Conservation (phyloP, 2,329 filamentous ascomycete species). For the Pseudogymnoascus sp. region DNA sequence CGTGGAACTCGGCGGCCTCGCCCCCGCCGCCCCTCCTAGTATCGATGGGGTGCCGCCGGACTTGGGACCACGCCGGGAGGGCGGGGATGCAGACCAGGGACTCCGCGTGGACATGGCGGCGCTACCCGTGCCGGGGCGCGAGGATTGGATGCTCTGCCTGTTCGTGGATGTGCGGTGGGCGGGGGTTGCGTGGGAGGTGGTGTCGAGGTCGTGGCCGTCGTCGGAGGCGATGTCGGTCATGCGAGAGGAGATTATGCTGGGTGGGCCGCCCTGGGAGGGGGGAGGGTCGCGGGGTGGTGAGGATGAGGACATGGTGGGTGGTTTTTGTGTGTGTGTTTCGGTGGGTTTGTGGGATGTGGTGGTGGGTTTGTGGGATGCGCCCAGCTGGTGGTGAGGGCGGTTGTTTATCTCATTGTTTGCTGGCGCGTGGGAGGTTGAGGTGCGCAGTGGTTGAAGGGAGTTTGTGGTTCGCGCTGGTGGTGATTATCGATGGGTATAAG, state of each 20-base stretch:
- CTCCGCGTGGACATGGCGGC: conserved; percentile 44
- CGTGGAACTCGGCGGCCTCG: conserved; percentile 58
- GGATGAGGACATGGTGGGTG: neutral
- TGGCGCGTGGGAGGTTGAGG: neutral
- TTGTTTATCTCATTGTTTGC: neutral
- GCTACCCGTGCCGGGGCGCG: conserved; percentile 49
- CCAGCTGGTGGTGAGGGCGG: neutral
- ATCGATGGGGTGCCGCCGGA: neutral
- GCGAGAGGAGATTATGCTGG: conserved; percentile 48
- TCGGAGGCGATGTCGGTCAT: conserved; percentile 51
- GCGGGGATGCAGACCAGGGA: conserved; percentile 49
- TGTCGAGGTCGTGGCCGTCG: conserved; percentile 38
- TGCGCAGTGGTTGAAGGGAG: neutral
- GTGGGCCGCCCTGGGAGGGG: conserved; percentile 31
- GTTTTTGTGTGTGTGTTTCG: neutral
- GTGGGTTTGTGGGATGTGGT: neutral
- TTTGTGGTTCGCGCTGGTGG: neutral
- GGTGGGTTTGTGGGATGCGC: neutral
- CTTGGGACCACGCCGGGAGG: conserved; percentile 41
- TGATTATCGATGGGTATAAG: neutral
- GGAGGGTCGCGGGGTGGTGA: neutral
- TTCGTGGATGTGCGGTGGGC: conserved; percentile 31
- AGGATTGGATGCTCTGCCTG: conserved; percentile 36
- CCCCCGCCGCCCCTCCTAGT: conserved; percentile 35
- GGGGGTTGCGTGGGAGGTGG: conserved; percentile 34